These are phyloP conservation scores for Protostelium mycophagum DNA, from an alignment of 78 protist genomes.

Conservation along the genomic window DNA sequence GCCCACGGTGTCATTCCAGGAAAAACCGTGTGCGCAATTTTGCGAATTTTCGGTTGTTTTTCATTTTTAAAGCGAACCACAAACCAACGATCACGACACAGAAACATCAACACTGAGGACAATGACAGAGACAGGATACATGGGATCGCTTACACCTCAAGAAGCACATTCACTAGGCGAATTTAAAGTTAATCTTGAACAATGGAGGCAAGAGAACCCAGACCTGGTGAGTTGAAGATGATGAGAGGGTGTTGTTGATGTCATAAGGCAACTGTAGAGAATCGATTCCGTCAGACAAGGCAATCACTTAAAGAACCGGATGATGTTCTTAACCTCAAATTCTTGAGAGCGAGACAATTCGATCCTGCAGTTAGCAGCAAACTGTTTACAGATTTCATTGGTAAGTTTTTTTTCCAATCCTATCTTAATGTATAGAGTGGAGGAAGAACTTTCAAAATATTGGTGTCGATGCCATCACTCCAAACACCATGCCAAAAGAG, in stretches of 20 bases:
- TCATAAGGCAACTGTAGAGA: not conserved
- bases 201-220: not conserved
- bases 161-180: not conserved
- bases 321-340: not conserved
- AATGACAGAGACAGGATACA: not conserved
- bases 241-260: not conserved
- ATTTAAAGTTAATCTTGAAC: not conserved
- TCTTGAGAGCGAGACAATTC: not conserved
- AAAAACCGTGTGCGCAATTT: too few species aligned
- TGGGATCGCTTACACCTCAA: not conserved
- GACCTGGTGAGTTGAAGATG: not conserved
- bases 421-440: not conserved
- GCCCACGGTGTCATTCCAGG: too few species aligned
- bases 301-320: not conserved
- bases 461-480: not conserved
- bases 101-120: too few species aligned
- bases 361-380: not conserved
- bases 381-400: not conserved
- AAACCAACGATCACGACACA: too few species aligned
- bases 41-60: too few species aligned
- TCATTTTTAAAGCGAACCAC: too few species aligned
- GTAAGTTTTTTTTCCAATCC: not conserved
- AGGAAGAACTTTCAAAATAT: not conserved
- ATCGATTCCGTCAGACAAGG: not conserved
- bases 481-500: not conserved